phyloP scores from a whole-genome alignment of 1,139 yeast genomes.

The Arxiozyma slooffiae region DNA sequence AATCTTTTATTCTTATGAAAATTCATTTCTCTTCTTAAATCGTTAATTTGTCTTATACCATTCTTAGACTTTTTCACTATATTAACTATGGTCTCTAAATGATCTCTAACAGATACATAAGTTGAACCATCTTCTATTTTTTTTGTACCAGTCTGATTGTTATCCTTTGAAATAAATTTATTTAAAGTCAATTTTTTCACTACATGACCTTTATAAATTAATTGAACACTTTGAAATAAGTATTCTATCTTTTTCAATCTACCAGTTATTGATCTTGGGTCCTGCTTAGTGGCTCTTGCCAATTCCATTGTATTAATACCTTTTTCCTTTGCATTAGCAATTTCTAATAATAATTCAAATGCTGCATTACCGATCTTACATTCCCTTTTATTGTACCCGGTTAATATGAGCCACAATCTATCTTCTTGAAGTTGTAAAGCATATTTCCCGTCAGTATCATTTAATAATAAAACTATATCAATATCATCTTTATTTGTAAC shows the following conservation, averaged over 20 bases:
- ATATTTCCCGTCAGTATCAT: conserved; percentile 1
- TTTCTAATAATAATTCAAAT: conserved; percentile 36
- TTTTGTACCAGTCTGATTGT: background rate
- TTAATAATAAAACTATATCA: background rate
- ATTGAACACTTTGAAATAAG: conserved; percentile 37
- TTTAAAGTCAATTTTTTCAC: conserved; percentile 42
- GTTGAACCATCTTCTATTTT: conserved; percentile 6
- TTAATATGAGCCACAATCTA: conserved; percentile 34
- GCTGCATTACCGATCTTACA: conserved; percentile 36
- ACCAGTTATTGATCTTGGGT: conserved; percentile 59
- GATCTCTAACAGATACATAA: conserved; percentile 34
- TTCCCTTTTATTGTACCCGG: conserved; percentile 36
- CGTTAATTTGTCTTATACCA: conserved; percentile 55
- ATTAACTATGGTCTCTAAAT: conserved; percentile 40
- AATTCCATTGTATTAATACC: conserved; percentile 55
- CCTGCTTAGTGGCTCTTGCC: conserved; percentile 51
- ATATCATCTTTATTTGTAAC: background rate
- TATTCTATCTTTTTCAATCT: conserved; percentile 46
- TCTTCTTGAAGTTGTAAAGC: conserved; percentile 25
- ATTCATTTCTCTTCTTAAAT: conserved; percentile 53
- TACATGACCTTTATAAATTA: conserved; percentile 40
- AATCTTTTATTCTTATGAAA: conserved; percentile 39
- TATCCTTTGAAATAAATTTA: conserved; percentile 31
- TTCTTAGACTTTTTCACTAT: conserved; percentile 58
- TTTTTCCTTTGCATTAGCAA: conserved; percentile 44